Evolutionary conservation across 139 green algal genomes (phyloP), one percentile per base, ranked within the genome.

Genomic region (Tetratostichococcus sp.): DNA sequence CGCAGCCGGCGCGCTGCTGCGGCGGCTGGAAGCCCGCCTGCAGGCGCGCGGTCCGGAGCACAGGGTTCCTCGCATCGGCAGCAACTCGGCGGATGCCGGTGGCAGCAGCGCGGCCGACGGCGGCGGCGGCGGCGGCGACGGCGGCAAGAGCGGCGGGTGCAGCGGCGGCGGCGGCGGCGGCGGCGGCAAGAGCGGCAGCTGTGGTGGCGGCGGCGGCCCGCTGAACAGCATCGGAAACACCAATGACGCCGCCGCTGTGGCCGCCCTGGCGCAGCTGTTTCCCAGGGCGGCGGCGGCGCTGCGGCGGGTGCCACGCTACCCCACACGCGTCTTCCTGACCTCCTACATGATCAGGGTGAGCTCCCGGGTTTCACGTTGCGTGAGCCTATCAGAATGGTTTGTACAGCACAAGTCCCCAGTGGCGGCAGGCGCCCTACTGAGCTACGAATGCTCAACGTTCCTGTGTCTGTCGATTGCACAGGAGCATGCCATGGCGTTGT

Each of bases 311-410:
- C 87, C 89, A 26, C 85, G 93, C 69, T 97, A 97, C 84, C 93
- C 93, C 0, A 39, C 87, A 0, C 86, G 93, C 69, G 82, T 97
- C 25, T 92, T 98, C 72, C 80, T 97, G 77, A 94, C 86, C 72
- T 86, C 91, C 23, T 97, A 91, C 76, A 98, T 98, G 93, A 77
- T 97, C 6, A 69, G 86, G 76, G 62, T 68, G 62, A 22, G 62
- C 39, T 14, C 14, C 8, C 14, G 39, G 8, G 14, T 8, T 50
- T 8, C 39, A 50, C n/a, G n/a, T n/a, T n/a, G n/a, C n/a, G n/a
- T n/a, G n/a, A n/a, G n/a, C n/a, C n/a, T n/a, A n/a, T n/a, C n/a
- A n/a, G n/a, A n/a, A n/a, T n/a, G n/a, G n/a, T n/a, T n/a, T 50
- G 39, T 14, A 50, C 39, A 22, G 39, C 39, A 50, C 39, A 50